phyloP scores from a whole-genome alignment of 768 basidiomycete genomes.

The Boletus bicolor region DNA sequence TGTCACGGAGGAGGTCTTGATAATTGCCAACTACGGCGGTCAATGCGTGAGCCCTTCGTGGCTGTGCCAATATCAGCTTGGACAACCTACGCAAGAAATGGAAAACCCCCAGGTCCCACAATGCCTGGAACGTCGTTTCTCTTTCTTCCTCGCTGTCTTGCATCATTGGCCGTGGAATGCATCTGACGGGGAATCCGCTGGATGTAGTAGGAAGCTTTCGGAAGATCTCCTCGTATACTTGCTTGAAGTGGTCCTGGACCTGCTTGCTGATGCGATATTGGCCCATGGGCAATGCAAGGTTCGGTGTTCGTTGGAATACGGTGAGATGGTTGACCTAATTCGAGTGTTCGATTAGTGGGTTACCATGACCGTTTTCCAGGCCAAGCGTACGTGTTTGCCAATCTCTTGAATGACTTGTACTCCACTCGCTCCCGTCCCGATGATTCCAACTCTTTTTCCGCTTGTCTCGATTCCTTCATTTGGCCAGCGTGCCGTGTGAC shows the following conservation, averaged over 20 bases:
- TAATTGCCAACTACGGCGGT: slow-evolving; percentile 6
- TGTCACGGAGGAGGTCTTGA: neutral
- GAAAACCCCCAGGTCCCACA: slow-evolving; percentile 12
- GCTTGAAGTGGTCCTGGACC: slow-evolving; percentile 11
- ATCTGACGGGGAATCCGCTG: neutral
- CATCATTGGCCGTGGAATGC: slow-evolving; percentile 8
- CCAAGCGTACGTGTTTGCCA: slow-evolving; percentile 5
- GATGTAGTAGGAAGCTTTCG: slow-evolving; percentile 1
- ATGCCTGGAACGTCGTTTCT: neutral
- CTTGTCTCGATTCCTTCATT: slow-evolving; percentile 11
- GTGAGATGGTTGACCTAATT: slow-evolving; percentile 6
- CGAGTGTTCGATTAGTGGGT: neutral
- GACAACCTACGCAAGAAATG: slow-evolving; percentile 11
- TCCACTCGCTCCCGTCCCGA: slow-evolving; percentile 16
- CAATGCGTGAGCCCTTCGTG: neutral
- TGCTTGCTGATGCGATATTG: slow-evolving; percentile 9
- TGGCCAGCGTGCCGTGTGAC: slow-evolving; percentile 15
- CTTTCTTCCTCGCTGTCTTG: slow-evolving; percentile 11
- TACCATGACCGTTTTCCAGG: neutral
- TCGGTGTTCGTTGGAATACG: slow-evolving; percentile 19
- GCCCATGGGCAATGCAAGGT: slow-evolving; percentile 10
- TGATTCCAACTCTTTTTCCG: slow-evolving; percentile 15
- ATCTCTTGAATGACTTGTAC: slow-evolving; percentile 16
- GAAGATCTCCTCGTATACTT: slow-evolving; percentile 8
- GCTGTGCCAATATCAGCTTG: too few relatives aligned